These are phyloP conservation scores for Colletotrichum australisinense DNA, from an alignment of 2,329 filamentous ascomycete species.

Conservation along the genomic window DNA sequence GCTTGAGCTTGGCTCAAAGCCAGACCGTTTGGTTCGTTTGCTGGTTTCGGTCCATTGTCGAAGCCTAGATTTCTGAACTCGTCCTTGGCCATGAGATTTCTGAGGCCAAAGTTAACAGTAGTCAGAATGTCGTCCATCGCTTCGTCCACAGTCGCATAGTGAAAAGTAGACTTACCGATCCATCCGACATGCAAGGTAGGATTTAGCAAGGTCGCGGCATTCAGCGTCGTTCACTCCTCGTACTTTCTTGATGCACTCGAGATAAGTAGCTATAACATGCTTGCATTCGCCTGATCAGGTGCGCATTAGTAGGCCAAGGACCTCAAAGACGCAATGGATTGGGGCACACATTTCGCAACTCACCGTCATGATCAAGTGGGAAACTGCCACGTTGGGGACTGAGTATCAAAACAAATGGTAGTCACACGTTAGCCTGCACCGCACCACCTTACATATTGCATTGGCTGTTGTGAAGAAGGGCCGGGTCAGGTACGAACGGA, in stretches of 20 bases:
- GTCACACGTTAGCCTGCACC: not conserved
- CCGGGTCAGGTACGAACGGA: conserved; percentile 64
- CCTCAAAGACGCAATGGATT: not conserved
- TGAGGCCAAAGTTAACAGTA: conserved; percentile 46
- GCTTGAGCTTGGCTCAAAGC: not conserved
- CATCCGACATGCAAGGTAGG: conserved; percentile 93
- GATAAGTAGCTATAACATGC: conserved; percentile 84
- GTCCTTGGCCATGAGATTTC: conserved; percentile 95
- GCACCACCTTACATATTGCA: not conserved
- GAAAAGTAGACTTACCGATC: conserved; percentile 71
- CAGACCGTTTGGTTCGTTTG: conserved; percentile 22
- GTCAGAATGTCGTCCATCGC: not conserved
- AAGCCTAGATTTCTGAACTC: conserved; percentile 96
- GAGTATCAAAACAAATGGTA: not conserved
- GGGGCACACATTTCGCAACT: conserved; percentile 33
- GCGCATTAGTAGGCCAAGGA: conserved; percentile 10
- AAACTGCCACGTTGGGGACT: conserved; percentile 94
- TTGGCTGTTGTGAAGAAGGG: not conserved
- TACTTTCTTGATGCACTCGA: conserved; percentile 86
- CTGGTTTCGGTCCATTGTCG: conserved; percentile 43
- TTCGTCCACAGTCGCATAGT: not conserved
- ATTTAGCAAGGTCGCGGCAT: conserved; percentile 87
- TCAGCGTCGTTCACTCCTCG: conserved; percentile 87
- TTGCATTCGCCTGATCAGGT: conserved; percentile 84
- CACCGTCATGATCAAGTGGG: conserved; percentile 91